These are phyloP conservation scores for Trichoderma semiorbis DNA, from an alignment of 2,329 filamentous ascomycete genomes.

Conservation along the genomic window DNA sequence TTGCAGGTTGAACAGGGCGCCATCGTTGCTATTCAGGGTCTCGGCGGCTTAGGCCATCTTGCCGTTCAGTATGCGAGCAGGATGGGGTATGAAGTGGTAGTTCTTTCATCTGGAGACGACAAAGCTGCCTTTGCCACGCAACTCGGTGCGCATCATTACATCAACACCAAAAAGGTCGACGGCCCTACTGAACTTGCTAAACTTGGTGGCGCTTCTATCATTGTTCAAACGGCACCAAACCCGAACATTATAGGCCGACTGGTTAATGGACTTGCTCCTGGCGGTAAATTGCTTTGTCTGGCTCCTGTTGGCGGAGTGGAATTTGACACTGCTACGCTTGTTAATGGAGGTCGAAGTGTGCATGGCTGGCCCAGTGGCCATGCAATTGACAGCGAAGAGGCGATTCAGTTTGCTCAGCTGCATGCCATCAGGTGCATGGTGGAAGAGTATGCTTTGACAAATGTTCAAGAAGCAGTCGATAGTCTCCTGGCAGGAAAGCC, in stretches of 20 bases:
- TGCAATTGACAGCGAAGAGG: neutral
- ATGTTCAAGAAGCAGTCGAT: neutral
- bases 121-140: constrained; percentile 64
- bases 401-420: neutral
- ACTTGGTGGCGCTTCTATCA: constrained; percentile 59
- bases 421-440: neutral
- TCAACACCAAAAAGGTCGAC: constrained; percentile 51
- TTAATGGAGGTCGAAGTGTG: neutral
- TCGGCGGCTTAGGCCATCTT: constrained; percentile 38
- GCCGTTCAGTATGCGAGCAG: constrained; percentile 41
- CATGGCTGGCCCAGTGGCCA: neutral
- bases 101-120: constrained; percentile 59
- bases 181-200: constrained; percentile 46
- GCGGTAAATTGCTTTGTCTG: constrained; percentile 59
- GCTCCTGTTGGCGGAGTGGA: constrained; percentile 41
- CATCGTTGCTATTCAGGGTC: neutral
- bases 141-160: constrained; percentile 44
- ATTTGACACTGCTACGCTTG: neutral
- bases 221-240: constrained; percentile 62
- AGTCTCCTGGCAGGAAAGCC: neutral
- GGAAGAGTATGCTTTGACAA: neutral
- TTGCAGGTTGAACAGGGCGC: neutral
- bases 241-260: constrained; percentile 52
- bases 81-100: constrained; percentile 73
- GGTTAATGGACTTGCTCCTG: constrained; percentile 48